Evolutionary conservation across 2,329 filamentous ascomycete species (phyloP), one percentile per base, ranked within the genome.

Genomic region (Cladosporium sp.): DNA sequence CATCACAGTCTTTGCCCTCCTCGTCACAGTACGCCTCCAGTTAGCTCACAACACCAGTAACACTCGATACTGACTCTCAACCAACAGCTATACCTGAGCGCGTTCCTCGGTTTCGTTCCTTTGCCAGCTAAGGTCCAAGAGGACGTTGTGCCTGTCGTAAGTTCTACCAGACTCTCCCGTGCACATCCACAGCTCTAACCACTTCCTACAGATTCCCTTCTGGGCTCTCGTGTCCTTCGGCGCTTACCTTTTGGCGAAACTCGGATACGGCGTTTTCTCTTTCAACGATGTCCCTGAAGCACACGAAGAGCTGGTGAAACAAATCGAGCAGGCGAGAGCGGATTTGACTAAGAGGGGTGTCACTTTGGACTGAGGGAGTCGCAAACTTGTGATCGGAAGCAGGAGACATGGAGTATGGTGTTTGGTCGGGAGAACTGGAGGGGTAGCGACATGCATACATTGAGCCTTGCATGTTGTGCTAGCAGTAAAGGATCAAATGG

Each of bases 281-380:
- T 99, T 99, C 86, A 95, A 97, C 83, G 93, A 98, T 79, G 92
- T 96, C 58, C 93, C 94, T 63, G 86, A 92, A 68, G 95, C 95
- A 61, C 91, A 98, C 80, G 87, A 89, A 77, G 93, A 97, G 81
- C 83, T 99, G 73, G 92, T 95, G 85, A 83, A 82, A 73, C 91
- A 98, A 81, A 95, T 96, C 75, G 85, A 92, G 68, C 72, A 88
- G 78, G 92, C 92, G 69, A 89, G 90, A 82, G 81, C 81, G 67
- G 92, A 96, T 72, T 80, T 96, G 77, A 86, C 86, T 75, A 83
- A 83, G 66, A 86, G 90, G 77, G 92, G 92, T 10, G 91, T 96
- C 48, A 88, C 90, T 70, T 89, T 94, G 67, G 90, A 96, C 83
- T 89, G 48, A 48, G 51, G 16, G 21, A 7, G 49, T 30, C 26